Percentiles rank a stretch among this genome's conserved stretches.
phyloP scores from a whole-genome alignment of 768 basidiomycete species.

The Hygrocybe punicea region DNA sequence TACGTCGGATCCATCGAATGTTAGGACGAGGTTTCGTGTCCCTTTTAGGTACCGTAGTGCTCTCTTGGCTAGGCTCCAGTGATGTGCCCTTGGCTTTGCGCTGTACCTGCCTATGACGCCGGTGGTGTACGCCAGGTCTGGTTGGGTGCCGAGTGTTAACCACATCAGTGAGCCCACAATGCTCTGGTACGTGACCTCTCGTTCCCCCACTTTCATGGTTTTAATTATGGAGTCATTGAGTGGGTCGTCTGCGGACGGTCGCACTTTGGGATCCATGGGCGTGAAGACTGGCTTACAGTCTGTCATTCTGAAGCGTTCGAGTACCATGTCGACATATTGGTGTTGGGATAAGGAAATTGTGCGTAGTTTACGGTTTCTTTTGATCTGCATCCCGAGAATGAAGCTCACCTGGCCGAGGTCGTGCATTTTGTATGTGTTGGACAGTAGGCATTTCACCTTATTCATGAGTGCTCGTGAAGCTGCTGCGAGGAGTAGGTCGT shows the following conservation, averaged over 20 bases:
- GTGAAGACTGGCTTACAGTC: neutral
- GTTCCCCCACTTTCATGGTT: too few species aligned
- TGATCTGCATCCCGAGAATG: slow-evolving; percentile 25
- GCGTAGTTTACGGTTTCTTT: slow-evolving; percentile 9
- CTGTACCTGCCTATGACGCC: neutral
- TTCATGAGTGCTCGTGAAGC: too few species aligned
- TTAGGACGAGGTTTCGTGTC: neutral
- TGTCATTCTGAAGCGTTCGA: too few species aligned
- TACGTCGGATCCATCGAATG: too few species aligned
- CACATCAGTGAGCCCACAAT: too few species aligned
- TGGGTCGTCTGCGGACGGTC: neutral
- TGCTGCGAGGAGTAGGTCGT: too few species aligned
- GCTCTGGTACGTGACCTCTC: too few species aligned
- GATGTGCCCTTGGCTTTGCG: neutral
- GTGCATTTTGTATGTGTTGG: too few species aligned
- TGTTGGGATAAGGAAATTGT: slow-evolving; percentile 25
- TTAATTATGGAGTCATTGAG: neutral
- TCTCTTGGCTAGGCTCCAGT: neutral
- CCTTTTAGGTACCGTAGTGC: neutral
- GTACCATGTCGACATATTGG: slow-evolving; percentile 14
- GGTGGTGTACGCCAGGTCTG: neutral
- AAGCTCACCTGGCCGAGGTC: slow-evolving; percentile 12
- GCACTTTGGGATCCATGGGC: neutral
- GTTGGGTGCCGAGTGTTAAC: neutral
- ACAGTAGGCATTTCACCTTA: too few species aligned